Base-by-base conservation (phyloP, 78 protist genomes). In the Chrysochromulina tobinii region DNA sequence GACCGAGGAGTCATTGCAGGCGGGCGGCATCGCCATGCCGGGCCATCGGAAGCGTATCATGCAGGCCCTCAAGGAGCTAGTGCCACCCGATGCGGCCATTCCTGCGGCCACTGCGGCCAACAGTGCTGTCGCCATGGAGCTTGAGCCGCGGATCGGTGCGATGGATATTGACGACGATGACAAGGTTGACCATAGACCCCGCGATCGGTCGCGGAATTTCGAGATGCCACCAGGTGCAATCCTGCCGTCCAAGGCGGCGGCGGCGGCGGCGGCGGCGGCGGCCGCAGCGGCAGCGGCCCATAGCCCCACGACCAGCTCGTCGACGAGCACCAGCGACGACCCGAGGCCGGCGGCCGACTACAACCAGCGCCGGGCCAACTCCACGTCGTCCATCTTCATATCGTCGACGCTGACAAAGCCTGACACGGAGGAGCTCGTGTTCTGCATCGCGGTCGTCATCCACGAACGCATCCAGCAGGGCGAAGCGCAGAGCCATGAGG, bases 391-490 rank as follows among this genome's bases (percentile, higher is more conserved):
- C 51, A 54, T 79, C 59, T 79, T 54, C 87, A 79, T 79, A 59
- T 0, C 9, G 21, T 23, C 50, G 23, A 54, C 87, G 51, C 51
- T 79, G 50, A 17, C 61, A 50, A 0, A 20, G 61, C 87, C 87
- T 2, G 64, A 79, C 59, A 79, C 54, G 50, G 48, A 54, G 50
- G 87, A 79, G 87, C 18, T 79, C 59, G 54, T 79, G 64, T 79
- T 54, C 64, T 79, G 87, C 87, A 64, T 79, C 48, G 87, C 87
- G 48, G 25, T 79, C 64, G 87, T 79, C 21, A 54, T 79, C n/a
- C 87, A 79, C 87, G 87, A 79, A 59, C 87, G 87, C 61, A 48
- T 54, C 17, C 50, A 23, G 64, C 59, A 75, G 18, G 83, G n/a
- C 48, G 73, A 67, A 38, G 38, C 1, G 38, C 38, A 25, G 18